Evolutionary conservation across 306 rosid species (phyloP).

Genomic region (Biancaea sappan): DNA sequence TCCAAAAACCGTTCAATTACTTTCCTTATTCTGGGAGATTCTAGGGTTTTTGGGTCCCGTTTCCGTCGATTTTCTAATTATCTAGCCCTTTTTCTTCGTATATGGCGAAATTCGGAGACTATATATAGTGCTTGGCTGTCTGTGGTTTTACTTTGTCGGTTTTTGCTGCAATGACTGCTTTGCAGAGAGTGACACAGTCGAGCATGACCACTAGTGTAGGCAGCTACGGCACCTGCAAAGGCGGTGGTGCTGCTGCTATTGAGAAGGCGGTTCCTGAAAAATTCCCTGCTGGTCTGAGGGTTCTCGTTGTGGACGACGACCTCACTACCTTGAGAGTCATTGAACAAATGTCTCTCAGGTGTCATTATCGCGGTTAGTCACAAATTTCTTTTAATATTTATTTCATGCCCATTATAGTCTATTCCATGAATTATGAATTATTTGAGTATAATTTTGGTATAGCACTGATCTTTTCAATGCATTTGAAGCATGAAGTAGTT

Average conservation of each 20-base stretch:
- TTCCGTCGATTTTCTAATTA: neutral
- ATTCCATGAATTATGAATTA: neutral
- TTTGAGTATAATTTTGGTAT: neutral
- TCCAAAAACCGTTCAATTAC: neutral
- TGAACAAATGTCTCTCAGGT: constrained; percentile 45
- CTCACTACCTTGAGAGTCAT: constrained; percentile 37
- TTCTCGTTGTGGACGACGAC: constrained; percentile 69
- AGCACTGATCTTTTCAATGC: neutral
- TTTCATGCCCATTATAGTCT: neutral
- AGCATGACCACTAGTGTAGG: constrained; percentile 33
- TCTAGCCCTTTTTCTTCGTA: neutral
- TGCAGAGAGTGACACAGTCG: constrained; percentile 56
- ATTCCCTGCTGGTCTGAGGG: constrained; percentile 53
- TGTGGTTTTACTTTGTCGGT: neutral
- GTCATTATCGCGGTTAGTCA: constrained; percentile 47
- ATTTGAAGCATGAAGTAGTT: neutral
- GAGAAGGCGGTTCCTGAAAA: constrained; percentile 29
- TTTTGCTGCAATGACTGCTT: constrained; percentile 48
- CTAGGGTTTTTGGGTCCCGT: neutral
- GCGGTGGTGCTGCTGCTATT: constrained; percentile 4
- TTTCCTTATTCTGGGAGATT: neutral
- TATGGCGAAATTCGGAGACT: constrained; percentile 2
- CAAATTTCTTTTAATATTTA: neutral
- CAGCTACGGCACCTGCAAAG: constrained; percentile 36
- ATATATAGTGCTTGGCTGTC: neutral